phyloP scores from a whole-genome alignment of 495 filamentous ascomycete genomes.

The Pyrenopolyporus hunteri region DNA sequence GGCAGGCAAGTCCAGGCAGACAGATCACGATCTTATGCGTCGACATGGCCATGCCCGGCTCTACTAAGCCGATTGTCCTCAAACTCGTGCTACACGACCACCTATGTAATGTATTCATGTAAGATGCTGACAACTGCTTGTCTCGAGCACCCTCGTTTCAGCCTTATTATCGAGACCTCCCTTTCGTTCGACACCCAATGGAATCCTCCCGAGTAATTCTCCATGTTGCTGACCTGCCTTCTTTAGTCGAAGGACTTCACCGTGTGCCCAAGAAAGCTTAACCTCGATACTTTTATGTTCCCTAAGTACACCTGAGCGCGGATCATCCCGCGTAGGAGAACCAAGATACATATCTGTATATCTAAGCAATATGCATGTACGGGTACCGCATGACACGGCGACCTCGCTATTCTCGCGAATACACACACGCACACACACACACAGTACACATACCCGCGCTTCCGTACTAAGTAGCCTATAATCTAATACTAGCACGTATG shows the following conservation, averaged over 20 bases:
- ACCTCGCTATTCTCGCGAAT: background rate
- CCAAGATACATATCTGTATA: too few species aligned
- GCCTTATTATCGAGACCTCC: constrained; percentile 21
- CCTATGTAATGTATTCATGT: constrained; percentile 16
- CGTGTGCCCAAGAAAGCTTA: background rate
- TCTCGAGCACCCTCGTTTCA: constrained; percentile 23
- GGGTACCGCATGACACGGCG: background rate
- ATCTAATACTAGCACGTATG: background rate
- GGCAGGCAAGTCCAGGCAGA: too few species aligned
- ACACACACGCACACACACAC: too few species aligned
- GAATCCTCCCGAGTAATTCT: background rate
- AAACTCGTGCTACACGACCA: constrained; percentile 16
- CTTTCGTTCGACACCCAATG: background rate
- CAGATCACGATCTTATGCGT: constrained; percentile 41
- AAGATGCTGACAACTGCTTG: constrained; percentile 13
- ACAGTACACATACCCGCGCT: too few species aligned
- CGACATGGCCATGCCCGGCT: constrained; percentile 22
- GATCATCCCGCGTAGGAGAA: background rate
- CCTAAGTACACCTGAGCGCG: too few species aligned
- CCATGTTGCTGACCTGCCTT: background rate
- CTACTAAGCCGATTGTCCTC: background rate
- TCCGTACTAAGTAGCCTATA: background rate
- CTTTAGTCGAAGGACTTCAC: background rate
- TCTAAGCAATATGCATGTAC: too few species aligned
- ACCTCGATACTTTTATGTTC: background rate